Percentiles rank a stretch among this genome's conserved stretches.
Conservation (phyloP, 1,284 basidiomycete species). For the Rhodotorula sp. region DNA sequence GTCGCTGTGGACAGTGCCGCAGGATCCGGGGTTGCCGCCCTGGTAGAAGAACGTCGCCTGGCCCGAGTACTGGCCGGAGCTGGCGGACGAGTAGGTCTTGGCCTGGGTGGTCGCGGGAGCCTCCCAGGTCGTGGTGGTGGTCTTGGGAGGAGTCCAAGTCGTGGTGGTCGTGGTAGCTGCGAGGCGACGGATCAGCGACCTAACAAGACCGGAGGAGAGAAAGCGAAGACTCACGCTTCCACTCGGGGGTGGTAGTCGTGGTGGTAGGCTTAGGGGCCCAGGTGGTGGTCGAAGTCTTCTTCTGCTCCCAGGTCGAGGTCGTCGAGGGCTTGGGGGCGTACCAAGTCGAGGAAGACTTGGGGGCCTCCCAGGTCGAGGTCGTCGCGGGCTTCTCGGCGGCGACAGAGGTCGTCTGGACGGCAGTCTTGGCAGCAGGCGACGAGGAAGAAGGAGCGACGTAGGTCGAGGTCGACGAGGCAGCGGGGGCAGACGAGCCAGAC, state of each 20-base stretch:
- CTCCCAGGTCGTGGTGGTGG: conserved; percentile 13
- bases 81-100: not conserved
- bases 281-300: conserved; percentile 12
- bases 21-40: conserved; percentile 46
- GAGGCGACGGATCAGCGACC: not conserved
- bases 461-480: conserved; percentile 5
- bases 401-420: conserved; percentile 4
- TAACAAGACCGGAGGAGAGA: not conserved
- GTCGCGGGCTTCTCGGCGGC: conserved; percentile 11
- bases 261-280: conserved; percentile 4
- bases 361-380: conserved; percentile 48
- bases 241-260: conserved; percentile 8
- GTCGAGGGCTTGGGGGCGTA: not conserved
- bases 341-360: conserved; percentile 52
- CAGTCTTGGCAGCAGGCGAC: not conserved
- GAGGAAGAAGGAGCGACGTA: conserved; percentile 14
- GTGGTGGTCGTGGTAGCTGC: conserved; percentile 7
- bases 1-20: conserved; percentile 45
- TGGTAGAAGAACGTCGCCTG: conserved; percentile 43
- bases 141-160: conserved; percentile 4
- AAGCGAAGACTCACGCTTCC: conserved; percentile 10
- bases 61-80: conserved; percentile 27
- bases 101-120: conserved; percentile 6
- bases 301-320: conserved; percentile 8
- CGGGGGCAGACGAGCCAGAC: not conserved